Evolutionary conservation across 1,284 basidiomycete genomes (phyloP).

Genomic region (Pseudozyma tsukubaensis): DNA sequence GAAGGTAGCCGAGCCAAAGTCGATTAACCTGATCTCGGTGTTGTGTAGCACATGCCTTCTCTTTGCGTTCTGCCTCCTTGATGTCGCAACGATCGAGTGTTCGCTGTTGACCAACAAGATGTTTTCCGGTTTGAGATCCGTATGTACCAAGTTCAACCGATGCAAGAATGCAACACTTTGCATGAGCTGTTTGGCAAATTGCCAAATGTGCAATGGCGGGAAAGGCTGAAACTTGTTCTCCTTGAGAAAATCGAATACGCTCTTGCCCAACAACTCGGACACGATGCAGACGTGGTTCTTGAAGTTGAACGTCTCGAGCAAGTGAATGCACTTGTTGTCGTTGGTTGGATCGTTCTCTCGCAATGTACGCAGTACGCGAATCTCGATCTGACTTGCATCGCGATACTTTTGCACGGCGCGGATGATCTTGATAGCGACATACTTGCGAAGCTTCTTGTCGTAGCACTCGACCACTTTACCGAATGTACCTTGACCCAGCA

Average conservation of each 20-base stretch:
- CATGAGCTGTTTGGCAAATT: constrained; percentile 90
- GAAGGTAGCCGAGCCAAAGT: constrained; percentile 98
- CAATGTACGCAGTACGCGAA: constrained; percentile 90
- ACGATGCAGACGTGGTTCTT: constrained; percentile 98
- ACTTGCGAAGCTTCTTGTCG: constrained; percentile 76
- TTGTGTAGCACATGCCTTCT: constrained; percentile 76
- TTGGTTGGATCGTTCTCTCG: constrained; percentile 91
- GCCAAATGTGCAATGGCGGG: constrained; percentile 93
- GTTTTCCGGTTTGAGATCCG: constrained; percentile 88
- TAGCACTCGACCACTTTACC: constrained; percentile 97
- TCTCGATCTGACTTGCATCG: constrained; percentile 98
- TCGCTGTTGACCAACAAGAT: constrained; percentile 92
- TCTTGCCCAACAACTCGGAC: constrained; percentile 94
- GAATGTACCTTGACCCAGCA: constrained; percentile 97
- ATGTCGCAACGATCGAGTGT: constrained; percentile 70
- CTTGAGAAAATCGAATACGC: constrained; percentile 98
- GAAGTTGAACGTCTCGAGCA: constrained; percentile 94
- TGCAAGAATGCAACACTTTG: constrained; percentile 95
- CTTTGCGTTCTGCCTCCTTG: constrained; percentile 57
- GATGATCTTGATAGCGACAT: constrained; percentile 98
- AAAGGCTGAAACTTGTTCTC: constrained; percentile 97
- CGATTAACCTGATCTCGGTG: constrained; percentile 95
- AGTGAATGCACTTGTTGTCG: constrained; percentile 95
- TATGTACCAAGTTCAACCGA: constrained; percentile 90
- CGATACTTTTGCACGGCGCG: constrained; percentile 74